Conservation (phyloP, 2,329 filamentous ascomycete species). For the Talaromyces atroroseus region DNA sequence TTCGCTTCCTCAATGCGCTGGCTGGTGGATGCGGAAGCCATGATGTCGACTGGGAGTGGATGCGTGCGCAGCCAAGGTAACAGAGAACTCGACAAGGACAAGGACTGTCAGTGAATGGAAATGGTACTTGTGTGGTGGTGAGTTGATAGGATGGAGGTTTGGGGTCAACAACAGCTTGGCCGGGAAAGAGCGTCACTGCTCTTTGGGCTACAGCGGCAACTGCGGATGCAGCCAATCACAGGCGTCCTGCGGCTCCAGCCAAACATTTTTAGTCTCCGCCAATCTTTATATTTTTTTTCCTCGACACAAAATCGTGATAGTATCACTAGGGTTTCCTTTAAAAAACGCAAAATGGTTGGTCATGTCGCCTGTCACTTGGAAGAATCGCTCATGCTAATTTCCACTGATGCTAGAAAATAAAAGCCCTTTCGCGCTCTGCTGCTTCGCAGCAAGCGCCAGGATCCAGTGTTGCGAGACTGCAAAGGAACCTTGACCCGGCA, state of each 20-base stretch:
- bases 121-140: too few species aligned
- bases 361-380: neutral
- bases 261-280: constrained; percentile 11
- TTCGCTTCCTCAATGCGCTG: constrained; percentile 82
- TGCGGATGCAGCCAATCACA: too few species aligned
- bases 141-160: constrained; percentile 1
- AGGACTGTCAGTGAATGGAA: neutral
- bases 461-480: constrained; percentile 40
- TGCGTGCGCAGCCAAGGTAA: neutral
- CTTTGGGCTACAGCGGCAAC: constrained; percentile 5
- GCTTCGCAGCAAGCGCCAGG: constrained; percentile 45
- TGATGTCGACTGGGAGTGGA: constrained; percentile 26
- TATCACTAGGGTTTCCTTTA: neutral
- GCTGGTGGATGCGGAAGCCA: constrained; percentile 50
- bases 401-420: constrained; percentile 47
- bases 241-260: too few species aligned
- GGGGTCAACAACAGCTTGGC: constrained; percentile 6
- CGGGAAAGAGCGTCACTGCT: constrained; percentile 8
- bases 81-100: constrained; percentile 14
- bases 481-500: constrained; percentile 65
- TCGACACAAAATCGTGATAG: neutral
- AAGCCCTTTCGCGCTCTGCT: constrained; percentile 45
- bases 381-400: constrained; percentile 2
- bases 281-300: constrained; percentile 1
- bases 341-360: neutral